Percentiles rank a stretch among this genome's conserved stretches.
phyloP scores from a whole-genome alignment of 2,329 filamentous ascomycete genomes.

The Aureobasidium musti region DNA sequence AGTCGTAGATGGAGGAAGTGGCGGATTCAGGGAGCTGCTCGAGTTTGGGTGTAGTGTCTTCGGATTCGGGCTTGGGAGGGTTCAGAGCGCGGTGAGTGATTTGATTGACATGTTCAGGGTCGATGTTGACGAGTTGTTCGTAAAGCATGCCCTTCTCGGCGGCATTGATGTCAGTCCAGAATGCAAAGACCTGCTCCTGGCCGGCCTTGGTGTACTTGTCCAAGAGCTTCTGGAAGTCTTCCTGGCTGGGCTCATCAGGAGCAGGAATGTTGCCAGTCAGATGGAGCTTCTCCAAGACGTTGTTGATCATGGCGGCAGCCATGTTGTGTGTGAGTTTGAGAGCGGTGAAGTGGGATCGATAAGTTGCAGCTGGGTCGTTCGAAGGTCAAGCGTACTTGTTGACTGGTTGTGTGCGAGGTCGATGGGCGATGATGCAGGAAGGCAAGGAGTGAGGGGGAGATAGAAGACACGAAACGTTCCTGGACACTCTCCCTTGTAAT shows the following conservation, averaged over 20 bases:
- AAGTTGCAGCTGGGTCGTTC: neutral
- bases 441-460: neutral
- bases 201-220: conserved; percentile 71
- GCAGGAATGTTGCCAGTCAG: conserved; percentile 43
- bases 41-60: conserved; percentile 59
- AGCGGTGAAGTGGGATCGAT: conserved; percentile 10
- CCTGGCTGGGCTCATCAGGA: conserved; percentile 59
- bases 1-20: conserved; percentile 89
- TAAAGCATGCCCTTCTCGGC: conserved; percentile 77
- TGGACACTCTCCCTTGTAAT: conserved; percentile 6
- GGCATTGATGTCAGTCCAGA: conserved; percentile 75
- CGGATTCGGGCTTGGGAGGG: conserved; percentile 64
- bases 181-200: conserved; percentile 82
- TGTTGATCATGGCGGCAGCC: conserved; percentile 46
- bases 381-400: neutral
- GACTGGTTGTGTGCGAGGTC: neutral
- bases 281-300: conserved; percentile 47
- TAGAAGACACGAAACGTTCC: conserved; percentile 4
- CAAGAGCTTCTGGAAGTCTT: conserved; percentile 68
- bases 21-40: conserved; percentile 87
- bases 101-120: conserved; percentile 83
- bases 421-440: neutral
- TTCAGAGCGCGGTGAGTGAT: conserved; percentile 80
- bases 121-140: conserved; percentile 77
- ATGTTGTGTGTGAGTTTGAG: conserved; percentile 34